Conservation (phyloP, 495 filamentous ascomycete genomes). For the Xylaria intraflava region DNA sequence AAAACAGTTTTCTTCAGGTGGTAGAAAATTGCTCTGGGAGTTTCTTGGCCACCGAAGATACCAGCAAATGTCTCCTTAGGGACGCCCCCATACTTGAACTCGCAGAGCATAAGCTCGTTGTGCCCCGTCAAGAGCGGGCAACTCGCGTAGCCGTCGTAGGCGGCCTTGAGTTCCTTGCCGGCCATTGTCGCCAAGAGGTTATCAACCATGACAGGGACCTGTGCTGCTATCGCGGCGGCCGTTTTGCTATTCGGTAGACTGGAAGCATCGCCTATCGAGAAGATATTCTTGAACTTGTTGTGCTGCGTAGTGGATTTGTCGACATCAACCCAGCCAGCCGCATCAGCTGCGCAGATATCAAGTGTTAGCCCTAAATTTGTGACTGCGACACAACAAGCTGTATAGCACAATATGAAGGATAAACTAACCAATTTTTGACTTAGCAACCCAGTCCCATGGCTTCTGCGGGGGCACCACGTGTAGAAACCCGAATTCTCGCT, state of each 20-base stretch:
- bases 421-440: constrained; percentile 22
- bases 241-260: constrained; percentile 64
- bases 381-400: background rate
- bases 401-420: background rate
- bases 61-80: constrained; percentile 62
- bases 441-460: constrained; percentile 27
- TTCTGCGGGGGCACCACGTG: constrained; percentile 32
- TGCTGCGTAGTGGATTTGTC: constrained; percentile 54
- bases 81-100: constrained; percentile 67
- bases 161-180: constrained; percentile 45
- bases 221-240: constrained; percentile 57
- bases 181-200: constrained; percentile 49
- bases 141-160: constrained; percentile 63
- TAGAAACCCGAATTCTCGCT: constrained; percentile 52
- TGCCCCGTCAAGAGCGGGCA: constrained; percentile 62
- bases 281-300: constrained; percentile 58
- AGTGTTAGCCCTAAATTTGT: constrained; percentile 6
- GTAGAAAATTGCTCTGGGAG: constrained; percentile 52
- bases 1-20: constrained; percentile 68
- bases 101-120: constrained; percentile 60
- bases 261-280: constrained; percentile 63
- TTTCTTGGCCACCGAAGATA: constrained; percentile 52
- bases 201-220: constrained; percentile 54
- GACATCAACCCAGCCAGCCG: constrained; percentile 59
- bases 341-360: constrained; percentile 37